Base-by-base conservation (phyloP, 371 early-diverging fungal species). In the Mucor mucedo region DNA sequence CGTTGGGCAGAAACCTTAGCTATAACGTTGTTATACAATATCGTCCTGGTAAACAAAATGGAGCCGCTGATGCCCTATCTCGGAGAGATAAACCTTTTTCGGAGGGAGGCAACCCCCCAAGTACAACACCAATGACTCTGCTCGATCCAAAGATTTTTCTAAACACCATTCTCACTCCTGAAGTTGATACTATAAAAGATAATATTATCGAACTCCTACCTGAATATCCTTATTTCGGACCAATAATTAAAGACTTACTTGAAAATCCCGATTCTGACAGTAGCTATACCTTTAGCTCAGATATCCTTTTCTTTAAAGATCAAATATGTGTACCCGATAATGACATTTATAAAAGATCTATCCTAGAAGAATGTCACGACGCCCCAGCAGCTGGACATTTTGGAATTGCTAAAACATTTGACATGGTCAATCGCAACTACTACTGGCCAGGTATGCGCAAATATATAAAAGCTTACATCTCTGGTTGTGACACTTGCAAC, bases 311-410 rank as follows among this genome's bases (percentile, higher is more conserved):
- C 11, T 44, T 42, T 30, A 41, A 56, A 42, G 56, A 44, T 10
- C 2, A 21, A 11, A 56, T 56, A 21, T 56, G 56, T 29, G 44
- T 42, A 27, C 44, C 56, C 0, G 44, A 56, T 28, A 1, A 21
- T 6, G 27, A 9, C 3, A 33, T 33, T 30, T 2, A 5, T 28
- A 57, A 57, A 33, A 4, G 42, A 33, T 4, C 3, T 0, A 57
- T 57, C 13, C 35, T 47, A 11, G 13, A 6, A 7, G 58, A 57
- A 47, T 60, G 63, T 21, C 82, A 86, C 58, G 82, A 84, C 58
- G 49, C 70, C 2, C 66, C 66, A n/a, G 55, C 68, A 5, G 71
- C 82, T 4, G 83, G 86, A 9, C 86, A 88, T 58, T 75, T 76
- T 52, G 86, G 83, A 5, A 61, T 54, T 16, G 64, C 68, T 2